Conservation (phyloP, 2,329 filamentous ascomycete genomes). For the Bipolaris zeicola region DNA sequence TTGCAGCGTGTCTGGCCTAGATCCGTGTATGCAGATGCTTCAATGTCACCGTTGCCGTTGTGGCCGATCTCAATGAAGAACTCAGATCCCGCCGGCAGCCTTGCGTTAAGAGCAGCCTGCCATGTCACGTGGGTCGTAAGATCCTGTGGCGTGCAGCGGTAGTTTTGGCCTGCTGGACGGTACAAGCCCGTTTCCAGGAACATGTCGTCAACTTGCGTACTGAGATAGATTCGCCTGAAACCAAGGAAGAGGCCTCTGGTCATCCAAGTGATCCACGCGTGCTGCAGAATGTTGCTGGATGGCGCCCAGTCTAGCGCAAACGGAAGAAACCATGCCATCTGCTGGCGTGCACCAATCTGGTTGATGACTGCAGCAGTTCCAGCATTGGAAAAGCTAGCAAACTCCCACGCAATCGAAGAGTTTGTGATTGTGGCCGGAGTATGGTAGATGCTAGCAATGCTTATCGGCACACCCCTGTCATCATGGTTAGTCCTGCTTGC, state of each 20-base stretch:
- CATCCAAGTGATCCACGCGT: slow-evolving; percentile 67
- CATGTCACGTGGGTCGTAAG: slow-evolving; percentile 38
- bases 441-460: slow-evolving; percentile 57
- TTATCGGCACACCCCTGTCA: slow-evolving; percentile 34
- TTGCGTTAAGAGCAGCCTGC: slow-evolving; percentile 37
- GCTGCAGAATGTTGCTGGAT: slow-evolving; percentile 64
- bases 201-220: slow-evolving; percentile 67
- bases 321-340: slow-evolving; percentile 66
- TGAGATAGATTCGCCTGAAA: slow-evolving; percentile 61
- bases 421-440: slow-evolving; percentile 63
- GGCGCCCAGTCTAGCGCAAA: slow-evolving; percentile 60
- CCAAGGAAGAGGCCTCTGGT: slow-evolving; percentile 64
- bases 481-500: slow-evolving; percentile 10
- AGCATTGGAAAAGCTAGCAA: slow-evolving; percentile 54
- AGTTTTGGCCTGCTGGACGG: slow-evolving; percentile 54
- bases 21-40: slow-evolving; percentile 37
- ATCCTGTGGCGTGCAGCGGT: slow-evolving; percentile 53
- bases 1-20: slow-evolving; percentile 32
- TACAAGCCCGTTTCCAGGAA: slow-evolving; percentile 57
- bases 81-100: slow-evolving; percentile 42
- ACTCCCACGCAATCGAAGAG: slow-evolving; percentile 58
- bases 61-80: slow-evolving; percentile 48
- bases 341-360: slow-evolving; percentile 61
- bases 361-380: slow-evolving; percentile 66
- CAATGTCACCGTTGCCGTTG: slow-evolving; percentile 48